Conservation (phyloP, 2,329 filamentous ascomycete species). For the Sporothrix humicola region DNA sequence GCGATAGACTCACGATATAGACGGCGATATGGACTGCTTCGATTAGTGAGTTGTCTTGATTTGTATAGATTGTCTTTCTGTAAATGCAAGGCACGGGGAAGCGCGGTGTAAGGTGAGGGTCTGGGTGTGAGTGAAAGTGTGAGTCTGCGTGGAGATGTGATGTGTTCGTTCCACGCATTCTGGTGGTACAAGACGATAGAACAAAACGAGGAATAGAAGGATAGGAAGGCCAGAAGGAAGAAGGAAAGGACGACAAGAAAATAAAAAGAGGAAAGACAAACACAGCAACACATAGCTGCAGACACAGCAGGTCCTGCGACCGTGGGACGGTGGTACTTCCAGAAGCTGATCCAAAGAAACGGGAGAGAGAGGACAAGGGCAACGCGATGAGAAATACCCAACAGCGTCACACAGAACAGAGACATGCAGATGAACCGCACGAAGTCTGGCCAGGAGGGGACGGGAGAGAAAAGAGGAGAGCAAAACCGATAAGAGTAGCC, state of each 20-base stretch:
- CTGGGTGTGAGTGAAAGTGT: no score
- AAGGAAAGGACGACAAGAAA: no score
- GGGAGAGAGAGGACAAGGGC: not conserved
- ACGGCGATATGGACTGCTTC: conserved; percentile 9
- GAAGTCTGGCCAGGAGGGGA: not conserved
- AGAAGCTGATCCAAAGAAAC: not conserved
- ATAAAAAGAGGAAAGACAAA: no score
- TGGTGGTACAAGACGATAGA: not conserved
- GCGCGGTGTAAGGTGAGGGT: not conserved
- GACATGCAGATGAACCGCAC: conserved; percentile 10
- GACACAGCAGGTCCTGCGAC: conserved; percentile 18
- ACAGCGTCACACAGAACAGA: conserved; percentile 8
- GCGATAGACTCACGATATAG: not conserved
- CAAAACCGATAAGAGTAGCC: not conserved
- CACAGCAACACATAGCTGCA: not conserved
- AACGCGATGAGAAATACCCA: not conserved
- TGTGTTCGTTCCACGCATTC: not conserved
- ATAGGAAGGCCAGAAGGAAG: not conserved
- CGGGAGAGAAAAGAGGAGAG: not conserved
- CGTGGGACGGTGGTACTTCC: conserved; percentile 8
- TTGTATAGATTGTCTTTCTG: not conserved
- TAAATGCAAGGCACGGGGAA: conserved; percentile 16
- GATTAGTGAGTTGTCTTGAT: not conserved
- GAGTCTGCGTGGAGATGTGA: not conserved
- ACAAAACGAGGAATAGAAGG: not conserved